Evolutionary conservation across 108 stramenopile genomes (phyloP).

Genomic region (Cyclostephanos tholiformis): DNA sequence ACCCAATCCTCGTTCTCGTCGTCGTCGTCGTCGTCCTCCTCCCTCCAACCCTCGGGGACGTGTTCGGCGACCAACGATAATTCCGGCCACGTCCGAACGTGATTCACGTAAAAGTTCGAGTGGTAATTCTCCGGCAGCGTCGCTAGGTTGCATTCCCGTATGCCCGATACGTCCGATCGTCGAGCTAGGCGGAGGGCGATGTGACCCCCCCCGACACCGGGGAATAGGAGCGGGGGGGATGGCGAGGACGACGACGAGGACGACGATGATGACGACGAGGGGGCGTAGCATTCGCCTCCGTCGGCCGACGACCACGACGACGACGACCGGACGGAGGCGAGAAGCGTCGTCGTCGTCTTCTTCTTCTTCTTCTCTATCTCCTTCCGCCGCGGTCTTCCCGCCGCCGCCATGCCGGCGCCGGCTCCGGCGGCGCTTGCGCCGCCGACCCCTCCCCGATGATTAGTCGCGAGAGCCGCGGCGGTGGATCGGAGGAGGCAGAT

Average conservation of each 20-base stretch:
- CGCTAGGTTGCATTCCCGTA: conserved; percentile 84
- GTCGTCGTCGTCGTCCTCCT: neutral
- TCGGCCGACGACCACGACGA: neutral
- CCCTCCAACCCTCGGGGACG: conserved; percentile 32
- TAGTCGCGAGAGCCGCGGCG: conserved; percentile 62
- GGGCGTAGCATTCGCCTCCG: neutral
- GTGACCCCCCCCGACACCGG: conserved; percentile 21
- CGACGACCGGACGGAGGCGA: neutral
- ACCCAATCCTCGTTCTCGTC: neutral
- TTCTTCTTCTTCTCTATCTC: neutral
- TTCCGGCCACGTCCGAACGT: conserved; percentile 85
- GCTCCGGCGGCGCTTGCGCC: conserved; percentile 2
- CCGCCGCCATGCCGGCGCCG: neutral
- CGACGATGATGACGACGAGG: neutral
- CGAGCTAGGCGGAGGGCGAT: conserved; percentile 78
- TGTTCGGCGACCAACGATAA: conserved; percentile 83
- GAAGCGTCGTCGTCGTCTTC: neutral
- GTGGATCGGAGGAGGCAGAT: conserved; percentile 67
- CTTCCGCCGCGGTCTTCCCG: neutral
- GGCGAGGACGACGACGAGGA: neutral
- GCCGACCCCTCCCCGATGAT: neutral
- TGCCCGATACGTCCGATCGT: conserved; percentile 67
- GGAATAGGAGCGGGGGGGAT: neutral
- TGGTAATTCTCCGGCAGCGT: conserved; percentile 92
- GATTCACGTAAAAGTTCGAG: conserved; percentile 75